Evolutionary conservation across 805 yeast genomes (phyloP), one percentile per base, ranked within the genome.

Genomic region (Sungouiella thailandica): DNA sequence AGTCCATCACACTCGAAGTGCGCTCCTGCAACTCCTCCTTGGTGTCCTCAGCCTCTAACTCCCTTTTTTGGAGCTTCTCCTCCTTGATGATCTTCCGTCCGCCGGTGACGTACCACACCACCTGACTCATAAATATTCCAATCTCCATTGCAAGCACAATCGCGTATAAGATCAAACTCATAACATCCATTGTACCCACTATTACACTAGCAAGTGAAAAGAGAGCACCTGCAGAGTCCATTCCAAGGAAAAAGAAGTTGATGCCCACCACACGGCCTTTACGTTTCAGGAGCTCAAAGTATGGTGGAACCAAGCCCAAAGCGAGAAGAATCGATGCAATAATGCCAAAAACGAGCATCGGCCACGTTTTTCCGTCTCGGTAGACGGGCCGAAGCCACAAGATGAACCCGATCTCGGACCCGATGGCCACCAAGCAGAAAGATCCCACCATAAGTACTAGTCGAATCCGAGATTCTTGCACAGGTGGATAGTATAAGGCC

Each of bases 231-330:
- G 74, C 42, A 4, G 84, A 74, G 55, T 90, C 97, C 61, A 89
- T 60, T 4, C 69, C 49, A 37, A 90, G 65, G 43, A 90, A 90
- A 3, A 83, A 45, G 50, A 90, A 88, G 53, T 88, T 88, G 50
- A 90, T 82, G 0, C 97, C 97, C 3, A 88, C 78, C 3, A 90
- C 97, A 23, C 83, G 62, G 2, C 97, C 97, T 32, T 75, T 57
- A 43, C 96, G 69, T 50, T 86, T 84, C 20, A 78, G 72, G 17
- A 90, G 61, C 55, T 90, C 97, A 46, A 77, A 78, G 54, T 89
- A 90, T 4, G 97, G 96, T 0, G 97, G 97, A 0, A 90, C 43
- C 23, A 90, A 66, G 0, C 97, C 97, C 2, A 72, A 52, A 0
- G 83, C 93, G 7, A 90, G 62, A 13, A 85, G 53, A 0, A 89